These are phyloP conservation scores for Fusarium sp. DNA, from an alignment of 2,329 filamentous ascomycete species.

Conservation along the genomic window DNA sequence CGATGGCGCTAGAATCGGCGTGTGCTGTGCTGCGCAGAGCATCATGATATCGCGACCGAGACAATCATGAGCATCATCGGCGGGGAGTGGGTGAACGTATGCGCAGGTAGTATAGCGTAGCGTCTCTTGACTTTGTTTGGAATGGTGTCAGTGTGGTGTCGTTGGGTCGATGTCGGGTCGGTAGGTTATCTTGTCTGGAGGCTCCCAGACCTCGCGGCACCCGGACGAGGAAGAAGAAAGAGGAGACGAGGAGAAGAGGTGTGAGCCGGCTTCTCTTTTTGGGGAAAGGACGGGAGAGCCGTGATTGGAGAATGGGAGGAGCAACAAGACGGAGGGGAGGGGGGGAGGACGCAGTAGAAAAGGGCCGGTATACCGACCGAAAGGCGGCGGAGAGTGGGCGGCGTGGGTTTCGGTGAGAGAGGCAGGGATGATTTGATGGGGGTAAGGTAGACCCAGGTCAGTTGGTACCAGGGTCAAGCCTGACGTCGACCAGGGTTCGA, in stretches of 20 bases:
- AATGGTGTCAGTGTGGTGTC: conserved; percentile 1
- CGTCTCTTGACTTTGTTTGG: conserved; percentile 1
- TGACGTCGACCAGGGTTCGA: not conserved
- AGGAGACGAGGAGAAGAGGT: conserved; percentile 26
- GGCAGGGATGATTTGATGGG: conserved; percentile 44
- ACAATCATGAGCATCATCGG: conserved; percentile 49
- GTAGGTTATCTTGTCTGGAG: conserved; percentile 28
- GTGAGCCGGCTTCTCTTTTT: conserved; percentile 32
- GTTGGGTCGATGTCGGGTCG: conserved; percentile 18
- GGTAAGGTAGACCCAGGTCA: conserved; percentile 25
- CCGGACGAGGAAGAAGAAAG: conserved; percentile 19
- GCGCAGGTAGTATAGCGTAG: conserved; percentile 1
- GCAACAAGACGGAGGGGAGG: conserved; percentile 27
- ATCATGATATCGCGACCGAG: conserved; percentile 57
- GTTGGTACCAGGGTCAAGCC: not conserved
- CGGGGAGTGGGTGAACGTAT: conserved; percentile 19
- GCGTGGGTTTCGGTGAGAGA: conserved; percentile 43
- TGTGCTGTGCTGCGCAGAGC: conserved; percentile 51
- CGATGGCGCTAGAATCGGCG: conserved; percentile 48
- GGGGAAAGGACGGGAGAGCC: conserved; percentile 36
- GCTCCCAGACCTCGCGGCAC: conserved; percentile 36
- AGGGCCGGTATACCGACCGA: conserved; percentile 29
- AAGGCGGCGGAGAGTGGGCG: conserved; percentile 11
- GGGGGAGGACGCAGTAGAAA: conserved; percentile 30
- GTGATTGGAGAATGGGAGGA: conserved; percentile 46